These are phyloP conservation scores for Gillenia trifoliata DNA, from an alignment of 306 rosid species.

Conservation along the genomic window DNA sequence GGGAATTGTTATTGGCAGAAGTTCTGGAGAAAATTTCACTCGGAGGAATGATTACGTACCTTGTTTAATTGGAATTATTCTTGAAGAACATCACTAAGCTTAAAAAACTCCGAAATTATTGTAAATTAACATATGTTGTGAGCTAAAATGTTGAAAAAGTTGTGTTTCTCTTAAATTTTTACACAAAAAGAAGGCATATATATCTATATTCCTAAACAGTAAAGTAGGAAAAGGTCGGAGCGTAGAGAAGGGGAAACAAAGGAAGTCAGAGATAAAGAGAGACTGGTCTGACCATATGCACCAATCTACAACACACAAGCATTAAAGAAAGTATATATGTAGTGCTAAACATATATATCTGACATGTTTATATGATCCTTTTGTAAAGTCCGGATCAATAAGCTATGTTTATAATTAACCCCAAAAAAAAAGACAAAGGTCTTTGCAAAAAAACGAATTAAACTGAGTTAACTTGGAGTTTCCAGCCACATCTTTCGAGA, in stretches of 20 bases:
- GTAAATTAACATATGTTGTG: neutral
- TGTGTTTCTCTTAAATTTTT: conserved; percentile 6
- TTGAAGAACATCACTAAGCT: neutral
- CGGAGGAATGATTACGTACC: neutral
- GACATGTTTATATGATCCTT: conserved; percentile 23
- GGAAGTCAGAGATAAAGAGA: conserved; percentile 28
- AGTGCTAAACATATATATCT: conserved; percentile 12
- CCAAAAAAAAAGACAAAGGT: too few relatives aligned
- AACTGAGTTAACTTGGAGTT: conserved; percentile 7
- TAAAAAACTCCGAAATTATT: neutral
- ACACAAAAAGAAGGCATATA: neutral
- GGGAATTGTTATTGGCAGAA: neutral
- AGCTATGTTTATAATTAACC: neutral
- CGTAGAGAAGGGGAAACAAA: conserved; percentile 9
- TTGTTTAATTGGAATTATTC: neutral
- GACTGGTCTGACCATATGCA: conserved; percentile 16
- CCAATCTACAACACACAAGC: conserved; percentile 18
- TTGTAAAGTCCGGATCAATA: conserved; percentile 21
- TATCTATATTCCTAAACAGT: conserved; percentile 25
- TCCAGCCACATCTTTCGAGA: conserved; percentile 5
- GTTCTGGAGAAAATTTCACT: neutral
- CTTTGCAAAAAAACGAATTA: neutral
- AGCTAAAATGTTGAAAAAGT: neutral
- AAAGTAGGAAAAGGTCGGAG: conserved; percentile 35
- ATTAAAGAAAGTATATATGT: conserved; percentile 14